Conservation (phyloP, 2,329 filamentous ascomycete species). For the Penicillium sp. region DNA sequence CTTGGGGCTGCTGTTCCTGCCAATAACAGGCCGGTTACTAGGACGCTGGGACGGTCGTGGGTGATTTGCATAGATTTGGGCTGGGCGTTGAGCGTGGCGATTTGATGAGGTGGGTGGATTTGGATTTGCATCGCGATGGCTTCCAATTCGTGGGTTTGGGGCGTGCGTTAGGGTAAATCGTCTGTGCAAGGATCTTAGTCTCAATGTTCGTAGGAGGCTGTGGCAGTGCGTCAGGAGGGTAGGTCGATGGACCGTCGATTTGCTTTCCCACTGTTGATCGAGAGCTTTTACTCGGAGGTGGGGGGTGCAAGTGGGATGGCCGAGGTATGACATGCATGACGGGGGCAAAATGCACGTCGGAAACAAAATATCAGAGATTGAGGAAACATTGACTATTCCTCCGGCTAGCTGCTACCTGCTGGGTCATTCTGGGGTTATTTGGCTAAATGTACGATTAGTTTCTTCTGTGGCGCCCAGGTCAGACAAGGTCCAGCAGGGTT, state of each 20-base stretch:
- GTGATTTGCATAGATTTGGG: background rate
- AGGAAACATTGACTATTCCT: background rate
- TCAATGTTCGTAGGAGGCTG: conserved; percentile 1
- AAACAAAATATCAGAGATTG: background rate
- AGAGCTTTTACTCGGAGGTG: background rate
- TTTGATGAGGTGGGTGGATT: background rate
- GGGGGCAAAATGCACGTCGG: background rate
- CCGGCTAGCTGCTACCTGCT: background rate
- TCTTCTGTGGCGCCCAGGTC: conserved; percentile 8
- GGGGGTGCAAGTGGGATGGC: background rate
- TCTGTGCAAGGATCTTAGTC: conserved; percentile 6
- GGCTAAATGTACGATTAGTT: background rate
- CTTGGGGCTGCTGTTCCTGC: background rate
- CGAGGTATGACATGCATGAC: conserved; percentile 31
- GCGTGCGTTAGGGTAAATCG: background rate
- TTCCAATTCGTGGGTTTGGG: background rate
- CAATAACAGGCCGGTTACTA: background rate
- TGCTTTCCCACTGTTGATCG: background rate
- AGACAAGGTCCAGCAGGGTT: conserved; percentile 10
- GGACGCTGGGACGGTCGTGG: background rate
- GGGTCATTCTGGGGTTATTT: background rate
- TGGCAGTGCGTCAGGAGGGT: conserved; percentile 3
- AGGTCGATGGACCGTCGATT: background rate
- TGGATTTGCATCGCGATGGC: background rate
- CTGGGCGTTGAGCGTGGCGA: background rate